These are phyloP conservation scores for Halenospora varia DNA, from an alignment of 495 filamentous ascomycete species.

Conservation along the genomic window DNA sequence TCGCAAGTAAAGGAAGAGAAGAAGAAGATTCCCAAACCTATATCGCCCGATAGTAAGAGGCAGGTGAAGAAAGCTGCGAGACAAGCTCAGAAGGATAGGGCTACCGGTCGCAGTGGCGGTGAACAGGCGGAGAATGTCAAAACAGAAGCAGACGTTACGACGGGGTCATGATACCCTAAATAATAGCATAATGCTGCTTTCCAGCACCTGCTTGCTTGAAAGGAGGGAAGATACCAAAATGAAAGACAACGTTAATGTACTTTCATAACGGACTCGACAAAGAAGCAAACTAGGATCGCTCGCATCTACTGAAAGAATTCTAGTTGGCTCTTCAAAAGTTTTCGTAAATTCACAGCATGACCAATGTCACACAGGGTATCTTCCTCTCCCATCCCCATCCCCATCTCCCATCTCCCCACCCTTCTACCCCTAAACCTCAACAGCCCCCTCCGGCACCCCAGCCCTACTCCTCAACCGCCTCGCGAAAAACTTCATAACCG, in stretches of 20 bases:
- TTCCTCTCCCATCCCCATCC: not conserved
- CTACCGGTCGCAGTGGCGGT: not conserved
- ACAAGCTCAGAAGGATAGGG: conserved; percentile 42
- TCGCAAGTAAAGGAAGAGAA: no score
- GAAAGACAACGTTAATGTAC: no score
- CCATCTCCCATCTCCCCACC: not conserved
- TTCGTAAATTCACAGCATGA: not conserved
- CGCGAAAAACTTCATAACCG: conserved; percentile 91
- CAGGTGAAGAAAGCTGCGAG: conserved; percentile 52
- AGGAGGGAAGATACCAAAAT: no score
- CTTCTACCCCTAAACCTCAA: conserved; percentile 15
- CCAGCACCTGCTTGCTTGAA: no score
- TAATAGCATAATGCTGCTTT: no score
- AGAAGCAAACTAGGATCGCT: no score
- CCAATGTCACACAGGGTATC: not conserved
- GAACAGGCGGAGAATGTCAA: not conserved
- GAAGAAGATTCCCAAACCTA: conserved; percentile 20
- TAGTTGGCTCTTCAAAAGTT: not conserved
- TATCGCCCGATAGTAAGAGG: conserved; percentile 40
- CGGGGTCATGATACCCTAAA: no score
- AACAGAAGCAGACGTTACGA: no score
- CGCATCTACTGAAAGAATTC: no score
- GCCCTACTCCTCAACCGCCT: conserved; percentile 61
- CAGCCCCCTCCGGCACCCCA: conserved; percentile 23
- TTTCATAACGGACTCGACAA: no score